Percentiles rank a stretch among this genome's conserved stretches.
Evolutionary conservation across 192 early-diverging fungal genomes (phyloP).

Genomic region (Podochytrium sp.): DNA sequence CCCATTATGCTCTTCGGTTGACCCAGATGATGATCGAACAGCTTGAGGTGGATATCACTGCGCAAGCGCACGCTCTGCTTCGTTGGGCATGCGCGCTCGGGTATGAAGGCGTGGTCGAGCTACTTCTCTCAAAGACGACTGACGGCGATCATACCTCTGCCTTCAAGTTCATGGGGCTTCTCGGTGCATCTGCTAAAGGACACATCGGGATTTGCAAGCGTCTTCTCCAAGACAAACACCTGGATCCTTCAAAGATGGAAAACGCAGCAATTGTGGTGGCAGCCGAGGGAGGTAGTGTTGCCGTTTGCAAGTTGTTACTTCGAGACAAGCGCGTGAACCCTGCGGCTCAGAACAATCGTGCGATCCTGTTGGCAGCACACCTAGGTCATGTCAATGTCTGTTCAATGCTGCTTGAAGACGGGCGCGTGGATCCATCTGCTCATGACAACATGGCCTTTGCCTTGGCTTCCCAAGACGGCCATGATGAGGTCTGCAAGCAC

Average conservation of each 20-base stretch:
- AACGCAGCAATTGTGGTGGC: too few relatives aligned
- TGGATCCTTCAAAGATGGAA: too few relatives aligned
- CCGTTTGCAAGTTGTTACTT: background rate
- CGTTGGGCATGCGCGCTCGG: background rate
- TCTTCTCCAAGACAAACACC: background rate
- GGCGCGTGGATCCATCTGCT: background rate
- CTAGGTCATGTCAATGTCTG: too few relatives aligned
- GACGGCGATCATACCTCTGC: too few relatives aligned
- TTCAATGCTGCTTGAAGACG: background rate
- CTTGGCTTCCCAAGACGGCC: background rate
- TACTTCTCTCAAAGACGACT: too few relatives aligned
- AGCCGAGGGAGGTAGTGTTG: too few relatives aligned
- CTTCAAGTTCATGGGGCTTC: too few relatives aligned
- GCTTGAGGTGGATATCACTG: background rate
- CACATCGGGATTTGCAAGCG: too few relatives aligned
- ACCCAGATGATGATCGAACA: background rate
- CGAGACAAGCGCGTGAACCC: background rate
- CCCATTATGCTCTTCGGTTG: background rate
- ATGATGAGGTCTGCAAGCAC: background rate
- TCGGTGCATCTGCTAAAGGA: too few relatives aligned
- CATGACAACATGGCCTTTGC: background rate
- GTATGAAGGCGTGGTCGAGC: background rate
- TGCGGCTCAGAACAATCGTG: background rate
- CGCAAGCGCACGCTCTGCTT: background rate
- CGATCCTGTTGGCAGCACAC: too few relatives aligned